Evolutionary conservation across 1,139 yeast species (phyloP).

Genomic region (Saccharomyces hybrid): DNA sequence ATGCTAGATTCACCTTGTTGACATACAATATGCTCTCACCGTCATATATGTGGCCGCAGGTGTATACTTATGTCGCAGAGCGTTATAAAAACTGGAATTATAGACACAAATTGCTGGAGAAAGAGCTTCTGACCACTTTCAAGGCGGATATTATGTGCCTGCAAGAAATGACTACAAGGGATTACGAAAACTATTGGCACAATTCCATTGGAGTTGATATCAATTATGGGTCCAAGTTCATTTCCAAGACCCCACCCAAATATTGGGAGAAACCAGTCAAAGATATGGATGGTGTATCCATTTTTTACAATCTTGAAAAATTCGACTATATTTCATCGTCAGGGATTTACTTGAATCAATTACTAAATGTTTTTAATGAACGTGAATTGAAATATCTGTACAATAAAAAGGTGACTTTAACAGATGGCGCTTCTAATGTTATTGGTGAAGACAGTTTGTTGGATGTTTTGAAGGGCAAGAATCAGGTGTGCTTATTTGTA

Average conservation of each 20-base stretch:
- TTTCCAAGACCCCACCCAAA: constrained; percentile 42
- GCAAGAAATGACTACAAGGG: constrained; percentile 48
- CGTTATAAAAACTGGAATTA: constrained; percentile 43
- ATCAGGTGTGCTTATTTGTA: constrained; percentile 48
- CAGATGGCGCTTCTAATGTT: constrained; percentile 28
- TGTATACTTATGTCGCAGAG: constrained; percentile 44
- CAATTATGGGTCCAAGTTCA: constrained; percentile 41
- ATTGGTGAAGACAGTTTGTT: constrained; percentile 20
- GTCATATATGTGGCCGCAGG: constrained; percentile 51
- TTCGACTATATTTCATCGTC: constrained; percentile 41
- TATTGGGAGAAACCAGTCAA: constrained; percentile 43
- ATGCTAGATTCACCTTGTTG: constrained; percentile 25
- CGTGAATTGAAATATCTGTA: constrained; percentile 36
- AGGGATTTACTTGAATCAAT: constrained; percentile 39
- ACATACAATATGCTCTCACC: constrained; percentile 49
- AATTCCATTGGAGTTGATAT: constrained; percentile 18
- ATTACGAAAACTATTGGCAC: constrained; percentile 43
- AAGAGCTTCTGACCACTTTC: constrained; percentile 35
- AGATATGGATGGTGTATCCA: constrained; percentile 51
- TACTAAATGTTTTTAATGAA: constrained; percentile 33
- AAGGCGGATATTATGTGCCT: constrained; percentile 52
- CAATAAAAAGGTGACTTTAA: constrained; percentile 26
- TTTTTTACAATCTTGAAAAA: constrained; percentile 41
- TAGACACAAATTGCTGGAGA: constrained; percentile 40
- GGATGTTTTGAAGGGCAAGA: constrained; percentile 38